Conservation (phyloP, 179 eudicot genomes). For the Beta lomatogona region DNA sequence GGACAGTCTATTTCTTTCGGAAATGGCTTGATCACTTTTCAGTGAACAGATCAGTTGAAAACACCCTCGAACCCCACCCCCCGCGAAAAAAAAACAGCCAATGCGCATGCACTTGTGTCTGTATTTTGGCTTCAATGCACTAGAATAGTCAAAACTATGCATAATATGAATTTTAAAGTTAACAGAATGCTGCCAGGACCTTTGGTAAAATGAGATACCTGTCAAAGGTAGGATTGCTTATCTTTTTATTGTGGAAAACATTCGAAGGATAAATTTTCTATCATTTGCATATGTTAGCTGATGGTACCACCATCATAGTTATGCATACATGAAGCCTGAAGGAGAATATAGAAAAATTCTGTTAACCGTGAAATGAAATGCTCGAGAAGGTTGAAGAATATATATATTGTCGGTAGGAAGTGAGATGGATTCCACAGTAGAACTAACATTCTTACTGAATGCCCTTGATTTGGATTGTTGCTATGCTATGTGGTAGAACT, state of each 20-base stretch:
- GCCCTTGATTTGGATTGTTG: not conserved
- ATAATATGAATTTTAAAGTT: not conserved
- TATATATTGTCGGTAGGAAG: not conserved
- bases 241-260: not conserved
- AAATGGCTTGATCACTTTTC: not conserved
- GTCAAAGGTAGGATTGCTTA: not conserved
- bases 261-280: not conserved
- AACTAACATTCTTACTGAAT: not conserved
- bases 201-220: not conserved
- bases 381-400: not conserved
- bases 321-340: not conserved
- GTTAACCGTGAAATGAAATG: not conserved
- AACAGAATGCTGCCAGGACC: not conserved
- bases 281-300: not conserved
- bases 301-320: not conserved
- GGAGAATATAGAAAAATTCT: not conserved
- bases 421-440: not conserved
- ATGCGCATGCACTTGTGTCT: not conserved
- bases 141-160: not conserved
- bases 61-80: not conserved
- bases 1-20: not conserved
- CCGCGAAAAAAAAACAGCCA: not conserved
- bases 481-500: slow-evolving; percentile 10
- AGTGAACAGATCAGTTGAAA: not conserved
- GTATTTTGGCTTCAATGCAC: not conserved